Percentiles rank a stretch among this genome's conserved stretches.
Conservation (phyloP, 495 filamentous ascomycete species). For the Trichoderma gamsii region DNA sequence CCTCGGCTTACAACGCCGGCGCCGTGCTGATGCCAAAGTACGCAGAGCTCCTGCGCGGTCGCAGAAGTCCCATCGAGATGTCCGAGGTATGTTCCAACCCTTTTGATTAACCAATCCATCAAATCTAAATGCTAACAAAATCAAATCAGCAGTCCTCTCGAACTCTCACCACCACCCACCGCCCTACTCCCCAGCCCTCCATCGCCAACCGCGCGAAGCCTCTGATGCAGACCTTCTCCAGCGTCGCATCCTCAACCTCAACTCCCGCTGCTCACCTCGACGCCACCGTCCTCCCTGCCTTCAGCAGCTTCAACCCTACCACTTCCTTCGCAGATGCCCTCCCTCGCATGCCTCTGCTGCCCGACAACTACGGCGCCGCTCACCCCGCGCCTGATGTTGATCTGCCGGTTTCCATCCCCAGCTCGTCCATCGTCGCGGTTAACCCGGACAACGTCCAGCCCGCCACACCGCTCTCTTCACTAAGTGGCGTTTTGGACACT, state of each 20-base stretch:
- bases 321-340: constrained; percentile 27
- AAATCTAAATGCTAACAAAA: constrained; percentile 21
- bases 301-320: constrained; percentile 18
- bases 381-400: constrained; percentile 23
- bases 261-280: constrained; percentile 24
- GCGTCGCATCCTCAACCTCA: constrained; percentile 34
- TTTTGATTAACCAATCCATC: constrained; percentile 14
- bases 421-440: constrained; percentile 40
- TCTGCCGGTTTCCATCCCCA: constrained; percentile 27
- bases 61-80: constrained; percentile 21
- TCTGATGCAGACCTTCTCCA: constrained; percentile 47
- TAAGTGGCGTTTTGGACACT: constrained; percentile 41
- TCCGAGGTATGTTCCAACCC: constrained; percentile 25
- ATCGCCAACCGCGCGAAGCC: constrained; percentile 28
- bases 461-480: constrained; percentile 33
- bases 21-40: constrained; percentile 17
- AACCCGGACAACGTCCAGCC: constrained; percentile 38
- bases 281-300: constrained; percentile 32
- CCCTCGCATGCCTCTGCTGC: constrained; percentile 37
- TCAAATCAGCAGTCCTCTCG: constrained; percentile 26
- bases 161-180: constrained; percentile 31
- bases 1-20: constrained; percentile 30
- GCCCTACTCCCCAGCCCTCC: constrained; percentile 27
- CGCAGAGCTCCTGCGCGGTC: constrained; percentile 18
- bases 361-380: constrained; percentile 33